These are phyloP conservation scores for Coemansia sp. DNA, from an alignment of 192 early-diverging fungal species.

Conservation along the genomic window DNA sequence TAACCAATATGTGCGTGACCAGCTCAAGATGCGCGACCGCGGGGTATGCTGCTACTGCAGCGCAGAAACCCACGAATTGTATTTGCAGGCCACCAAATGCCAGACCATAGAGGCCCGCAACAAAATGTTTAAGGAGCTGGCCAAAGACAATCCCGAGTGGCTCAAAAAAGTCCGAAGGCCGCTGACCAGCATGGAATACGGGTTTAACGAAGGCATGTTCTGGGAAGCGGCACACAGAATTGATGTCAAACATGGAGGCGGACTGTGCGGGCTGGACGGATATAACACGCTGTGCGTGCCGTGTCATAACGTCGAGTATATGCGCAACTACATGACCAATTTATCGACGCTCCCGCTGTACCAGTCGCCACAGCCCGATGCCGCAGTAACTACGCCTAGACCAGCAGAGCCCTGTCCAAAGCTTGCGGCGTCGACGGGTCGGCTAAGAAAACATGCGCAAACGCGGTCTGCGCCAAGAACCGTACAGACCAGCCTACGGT, in stretches of 20 bases:
- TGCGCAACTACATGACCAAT: slow-evolving; percentile 35
- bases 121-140: slow-evolving; percentile 23
- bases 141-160: slow-evolving; percentile 33
- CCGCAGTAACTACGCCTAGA: neutral
- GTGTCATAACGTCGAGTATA: slow-evolving; percentile 40
- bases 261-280: slow-evolving; percentile 47
- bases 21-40: slow-evolving; percentile 46
- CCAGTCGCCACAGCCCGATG: slow-evolving; percentile 14
- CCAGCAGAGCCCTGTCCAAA: neutral
- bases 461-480: neutral
- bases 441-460: neutral
- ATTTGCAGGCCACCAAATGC: slow-evolving; percentile 19
- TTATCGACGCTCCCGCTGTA: slow-evolving; percentile 19
- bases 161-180: slow-evolving; percentile 23
- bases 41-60: slow-evolving; percentile 44
- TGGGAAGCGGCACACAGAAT: slow-evolving; percentile 53
- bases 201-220: slow-evolving; percentile 48
- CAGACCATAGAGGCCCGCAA: slow-evolving; percentile 21
- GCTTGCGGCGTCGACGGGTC: neutral
- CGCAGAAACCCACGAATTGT: slow-evolving; percentile 35
- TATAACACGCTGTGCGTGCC: slow-evolving; percentile 51
- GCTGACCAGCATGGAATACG: slow-evolving; percentile 27
- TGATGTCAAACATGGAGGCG: slow-evolving; percentile 50
- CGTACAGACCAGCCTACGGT: slow-evolving; percentile 6
- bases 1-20: slow-evolving; percentile 42